These are phyloP conservation scores for Geranium rotundifolium DNA, from an alignment of 345 rosid genomes.

Conservation along the genomic window DNA sequence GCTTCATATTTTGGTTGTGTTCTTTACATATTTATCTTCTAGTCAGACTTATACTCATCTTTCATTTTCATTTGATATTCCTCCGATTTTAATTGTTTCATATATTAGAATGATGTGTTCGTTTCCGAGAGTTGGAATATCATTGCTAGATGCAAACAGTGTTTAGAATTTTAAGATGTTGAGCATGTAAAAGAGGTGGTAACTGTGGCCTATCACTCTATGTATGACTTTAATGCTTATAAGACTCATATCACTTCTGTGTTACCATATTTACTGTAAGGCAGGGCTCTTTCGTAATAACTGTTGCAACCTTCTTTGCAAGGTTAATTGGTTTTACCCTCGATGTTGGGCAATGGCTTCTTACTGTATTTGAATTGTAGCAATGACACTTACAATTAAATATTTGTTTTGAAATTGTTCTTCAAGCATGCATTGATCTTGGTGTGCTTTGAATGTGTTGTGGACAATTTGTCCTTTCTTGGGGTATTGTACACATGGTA, in stretches of 20 bases:
- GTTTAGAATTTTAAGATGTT: too few species aligned
- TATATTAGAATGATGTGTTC: too few species aligned
- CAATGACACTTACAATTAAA: not conserved
- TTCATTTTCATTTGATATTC: too few species aligned
- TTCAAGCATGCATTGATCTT: not conserved
- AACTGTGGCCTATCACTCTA: too few species aligned
- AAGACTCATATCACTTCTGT: not conserved
- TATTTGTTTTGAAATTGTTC: not conserved
- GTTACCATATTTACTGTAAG: not conserved
- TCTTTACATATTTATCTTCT: too few species aligned
- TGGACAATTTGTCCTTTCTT: not conserved
- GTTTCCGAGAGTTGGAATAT: too few species aligned
- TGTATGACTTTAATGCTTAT: too few species aligned
- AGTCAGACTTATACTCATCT: too few species aligned
- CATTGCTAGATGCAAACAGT: too few species aligned
- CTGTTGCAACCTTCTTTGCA: not conserved
- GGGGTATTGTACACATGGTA: not conserved
- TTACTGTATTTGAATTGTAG: not conserved
- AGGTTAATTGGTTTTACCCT: not conserved
- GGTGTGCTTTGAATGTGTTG: not conserved
- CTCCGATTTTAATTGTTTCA: too few species aligned
- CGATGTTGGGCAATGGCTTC: not conserved
- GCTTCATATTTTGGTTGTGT: too few species aligned
- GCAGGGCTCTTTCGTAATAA: not conserved
- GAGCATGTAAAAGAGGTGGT: too few species aligned